These are phyloP conservation scores for Microstegium vimineum DNA, from an alignment of 176 grass and related monocot genomes.

Conservation along the genomic window DNA sequence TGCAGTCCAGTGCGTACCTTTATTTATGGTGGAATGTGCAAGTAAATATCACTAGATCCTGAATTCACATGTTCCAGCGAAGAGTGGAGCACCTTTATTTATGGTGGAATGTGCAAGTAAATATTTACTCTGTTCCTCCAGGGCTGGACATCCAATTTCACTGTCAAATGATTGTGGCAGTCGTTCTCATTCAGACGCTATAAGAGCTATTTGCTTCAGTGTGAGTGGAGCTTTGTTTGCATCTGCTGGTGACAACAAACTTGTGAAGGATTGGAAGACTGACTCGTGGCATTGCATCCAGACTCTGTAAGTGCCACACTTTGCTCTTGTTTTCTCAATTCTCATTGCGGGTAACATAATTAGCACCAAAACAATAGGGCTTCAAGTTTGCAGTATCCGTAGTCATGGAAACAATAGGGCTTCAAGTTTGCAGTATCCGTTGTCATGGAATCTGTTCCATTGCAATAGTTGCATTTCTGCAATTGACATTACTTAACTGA, in stretches of 20 bases:
- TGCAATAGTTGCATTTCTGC: background rate
- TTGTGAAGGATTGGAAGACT: constrained; percentile 77
- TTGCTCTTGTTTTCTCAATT: no score
- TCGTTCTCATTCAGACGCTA: constrained; percentile 58
- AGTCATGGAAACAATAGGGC: no score
- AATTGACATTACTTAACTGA: no score
- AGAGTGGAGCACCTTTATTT: background rate
- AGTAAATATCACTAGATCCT: background rate
- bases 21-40: background rate
- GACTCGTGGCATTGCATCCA: constrained; percentile 53
- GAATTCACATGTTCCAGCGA: background rate
- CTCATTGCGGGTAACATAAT: background rate
- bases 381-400: background rate
- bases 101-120: background rate
- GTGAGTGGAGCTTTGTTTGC: constrained; percentile 42
- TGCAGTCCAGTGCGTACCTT: no score
- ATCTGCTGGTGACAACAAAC: constrained; percentile 73
- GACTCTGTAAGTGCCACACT: constrained; percentile 48
- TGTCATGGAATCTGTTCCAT: background rate
- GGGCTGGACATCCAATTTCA: constrained; percentile 34
- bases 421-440: background rate
- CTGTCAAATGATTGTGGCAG: constrained; percentile 37
- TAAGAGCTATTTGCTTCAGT: constrained; percentile 69
- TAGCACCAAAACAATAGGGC: background rate
- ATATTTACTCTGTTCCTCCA: constrained; percentile 26